Conservation (phyloP, 148 eudicot genomes). For the Simmondsia chinensis region DNA sequence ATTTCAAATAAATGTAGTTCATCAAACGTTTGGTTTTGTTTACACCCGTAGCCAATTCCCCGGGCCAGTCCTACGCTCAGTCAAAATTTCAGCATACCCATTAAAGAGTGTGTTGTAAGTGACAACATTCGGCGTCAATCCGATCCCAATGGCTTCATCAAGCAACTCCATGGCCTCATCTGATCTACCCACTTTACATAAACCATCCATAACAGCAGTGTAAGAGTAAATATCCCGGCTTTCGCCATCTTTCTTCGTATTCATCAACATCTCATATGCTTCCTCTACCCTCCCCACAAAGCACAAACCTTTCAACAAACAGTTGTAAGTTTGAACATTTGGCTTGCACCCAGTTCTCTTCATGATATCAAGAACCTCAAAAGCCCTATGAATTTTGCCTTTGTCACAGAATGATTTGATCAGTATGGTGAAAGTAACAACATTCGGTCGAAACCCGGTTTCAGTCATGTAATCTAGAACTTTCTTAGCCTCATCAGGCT, state of each 20-base stretch:
- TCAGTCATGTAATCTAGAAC: conserved; percentile 37
- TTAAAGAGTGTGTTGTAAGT: conserved; percentile 63
- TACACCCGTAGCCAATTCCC: no score
- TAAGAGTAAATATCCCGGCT: conserved; percentile 57
- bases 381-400: conserved; percentile 48
- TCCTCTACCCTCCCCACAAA: conserved; percentile 80
- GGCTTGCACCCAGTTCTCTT: conserved; percentile 33
- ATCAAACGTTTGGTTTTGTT: no score
- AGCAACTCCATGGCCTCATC: conserved; percentile 74
- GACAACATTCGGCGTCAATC: conserved; percentile 48
- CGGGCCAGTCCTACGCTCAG: no score
- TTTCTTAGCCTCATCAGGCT: conserved; percentile 40
- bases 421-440: conserved; percentile 43
- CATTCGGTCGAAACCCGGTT: conserved; percentile 46
- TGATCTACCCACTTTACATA: conserved; percentile 87
- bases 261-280: conserved; percentile 45
- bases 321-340: conserved; percentile 62
- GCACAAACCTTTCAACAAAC: conserved; percentile 75
- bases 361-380: conserved; percentile 59
- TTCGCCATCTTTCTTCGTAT: conserved; percentile 28
- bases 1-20: no score
- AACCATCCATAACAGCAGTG: conserved; percentile 81
- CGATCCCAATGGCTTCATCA: conserved; percentile 43
- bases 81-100: no score
- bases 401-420: conserved; percentile 51